Evolutionary conservation across 1,284 basidiomycete genomes (phyloP).

Genomic region (Ustilago tritici): DNA sequence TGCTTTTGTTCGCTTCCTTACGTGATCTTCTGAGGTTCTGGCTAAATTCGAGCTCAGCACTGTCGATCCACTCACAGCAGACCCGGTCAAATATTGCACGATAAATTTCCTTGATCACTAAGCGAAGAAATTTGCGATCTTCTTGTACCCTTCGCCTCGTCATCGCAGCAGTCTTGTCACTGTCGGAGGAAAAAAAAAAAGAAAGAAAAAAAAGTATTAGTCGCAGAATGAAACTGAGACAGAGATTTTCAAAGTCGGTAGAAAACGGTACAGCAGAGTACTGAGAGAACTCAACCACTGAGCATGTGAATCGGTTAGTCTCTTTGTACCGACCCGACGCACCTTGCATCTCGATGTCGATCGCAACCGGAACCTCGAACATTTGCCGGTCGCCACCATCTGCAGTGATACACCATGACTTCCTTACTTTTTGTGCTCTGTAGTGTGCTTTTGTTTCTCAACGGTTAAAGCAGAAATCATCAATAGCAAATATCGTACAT

Average conservation of each 20-base stretch:
- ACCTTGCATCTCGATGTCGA: slow-evolving; percentile 22
- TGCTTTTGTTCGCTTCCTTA: slow-evolving; percentile 12
- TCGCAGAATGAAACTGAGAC: neutral
- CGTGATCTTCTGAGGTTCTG: slow-evolving; percentile 19
- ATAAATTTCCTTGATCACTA: neutral
- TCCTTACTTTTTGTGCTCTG: neutral
- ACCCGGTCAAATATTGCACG: slow-evolving; percentile 13
- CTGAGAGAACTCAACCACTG: neutral
- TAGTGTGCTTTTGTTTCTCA: too few species aligned
- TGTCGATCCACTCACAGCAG: slow-evolving; percentile 36
- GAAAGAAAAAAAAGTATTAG: slow-evolving; percentile 14
- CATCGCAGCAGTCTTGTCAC: slow-evolving; percentile 9
- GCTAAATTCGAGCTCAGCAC: slow-evolving; percentile 5
- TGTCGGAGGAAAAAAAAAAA: slow-evolving; percentile 30
- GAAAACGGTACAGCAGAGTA: neutral
- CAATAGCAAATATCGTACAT: too few species aligned
- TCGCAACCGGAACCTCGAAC: slow-evolving; percentile 2
- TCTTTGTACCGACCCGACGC: neutral
- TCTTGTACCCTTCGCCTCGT: slow-evolving; percentile 13
- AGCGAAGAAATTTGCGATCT: slow-evolving; percentile 27
- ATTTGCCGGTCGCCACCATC: slow-evolving; percentile 17
- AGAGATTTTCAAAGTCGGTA: slow-evolving; percentile 8
- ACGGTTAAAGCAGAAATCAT: too few species aligned
- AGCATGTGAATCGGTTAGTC: slow-evolving; percentile 34
- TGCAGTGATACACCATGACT: neutral